Evolutionary conservation across 73 alveolate genomes (phyloP), one percentile per base, ranked within the genome.

Genomic region (Tetrahymena borealis): DNA sequence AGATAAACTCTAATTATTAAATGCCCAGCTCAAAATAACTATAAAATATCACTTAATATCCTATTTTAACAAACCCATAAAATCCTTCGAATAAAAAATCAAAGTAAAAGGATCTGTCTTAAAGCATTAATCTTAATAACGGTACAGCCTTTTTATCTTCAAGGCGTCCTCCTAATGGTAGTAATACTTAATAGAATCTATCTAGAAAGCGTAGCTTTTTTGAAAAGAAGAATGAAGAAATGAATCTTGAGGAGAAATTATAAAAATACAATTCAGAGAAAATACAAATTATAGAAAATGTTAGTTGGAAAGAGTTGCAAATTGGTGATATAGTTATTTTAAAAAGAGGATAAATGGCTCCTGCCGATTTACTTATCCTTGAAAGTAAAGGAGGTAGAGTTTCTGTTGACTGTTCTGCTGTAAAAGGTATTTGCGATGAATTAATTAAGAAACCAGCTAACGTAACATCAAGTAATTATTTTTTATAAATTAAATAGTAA

Each of bases 351-450:
- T 77, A 93, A 39, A 42, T 42, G 10, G 28, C 91, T 37, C 95
- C 95, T 10, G 93, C 95, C 1, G 95, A 93, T 90, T 32, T 90
- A 78, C 32, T 93, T 7, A 93, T 93, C 9, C 91, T 93, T 28
- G 95, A 93, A 13, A 79, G 91, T 15, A 79, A 32, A 16, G 31
- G 78, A 15, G 95, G 91, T 16, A 85, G 24, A 33, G 38, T 90
- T 31, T 39, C 42, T 40, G 95, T 42, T 9, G 91, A 93, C 39
- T 40, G 77, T 16, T 32, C 92, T 10, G 32, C 40, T 31, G 90
- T 93, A 18, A 85, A 13, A 39, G 95, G 95, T 8, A 7, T 39
- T 85, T 78, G 91, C 4, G 77, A 38, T 16, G 90, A 79, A n/a
- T 24, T 38, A 3, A 79, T 85, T 11, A 93, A 93, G 42, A 15